phyloP scores from a whole-genome alignment of 2,329 filamentous ascomycete species.

The Penicillium sp. region DNA sequence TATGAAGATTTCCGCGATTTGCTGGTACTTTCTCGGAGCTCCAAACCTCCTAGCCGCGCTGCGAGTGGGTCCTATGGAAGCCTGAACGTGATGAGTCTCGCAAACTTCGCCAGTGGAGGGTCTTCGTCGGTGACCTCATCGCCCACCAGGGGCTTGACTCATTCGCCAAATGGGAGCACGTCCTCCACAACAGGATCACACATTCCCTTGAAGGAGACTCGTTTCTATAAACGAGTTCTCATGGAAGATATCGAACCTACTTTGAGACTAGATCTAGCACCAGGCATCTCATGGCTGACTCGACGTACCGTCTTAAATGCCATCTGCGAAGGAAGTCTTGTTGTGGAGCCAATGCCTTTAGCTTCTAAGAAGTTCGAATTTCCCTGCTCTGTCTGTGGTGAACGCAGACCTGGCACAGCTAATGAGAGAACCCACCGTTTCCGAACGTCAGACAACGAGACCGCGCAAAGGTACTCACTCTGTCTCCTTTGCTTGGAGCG shows the following conservation, averaged over 20 bases:
- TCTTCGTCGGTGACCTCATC: constrained; percentile 63
- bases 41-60: constrained; percentile 62
- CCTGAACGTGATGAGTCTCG: constrained; percentile 59
- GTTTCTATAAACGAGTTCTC: constrained; percentile 88
- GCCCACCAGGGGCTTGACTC: constrained; percentile 56
- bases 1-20: constrained; percentile 85
- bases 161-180: constrained; percentile 49
- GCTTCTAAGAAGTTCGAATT: constrained; percentile 53
- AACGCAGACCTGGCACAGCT: constrained; percentile 67
- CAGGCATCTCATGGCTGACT: constrained; percentile 89
- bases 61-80: constrained; percentile 70
- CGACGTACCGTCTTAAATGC: constrained; percentile 79
- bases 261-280: constrained; percentile 81
- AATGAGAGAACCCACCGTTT: constrained; percentile 84
- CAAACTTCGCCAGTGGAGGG: constrained; percentile 40
- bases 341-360: constrained; percentile 82
- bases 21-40: constrained; percentile 65
- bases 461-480: constrained; percentile 82
- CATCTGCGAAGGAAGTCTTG: constrained; percentile 78
- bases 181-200: constrained; percentile 45
- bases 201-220: constrained; percentile 75
- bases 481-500: constrained; percentile 84
- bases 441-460: constrained; percentile 80
- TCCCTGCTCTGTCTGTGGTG: constrained; percentile 85
- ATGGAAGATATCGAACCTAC: constrained; percentile 94